These are phyloP conservation scores for Nakazawaea holstii DNA, from an alignment of 805 yeast genomes.

Conservation along the genomic window DNA sequence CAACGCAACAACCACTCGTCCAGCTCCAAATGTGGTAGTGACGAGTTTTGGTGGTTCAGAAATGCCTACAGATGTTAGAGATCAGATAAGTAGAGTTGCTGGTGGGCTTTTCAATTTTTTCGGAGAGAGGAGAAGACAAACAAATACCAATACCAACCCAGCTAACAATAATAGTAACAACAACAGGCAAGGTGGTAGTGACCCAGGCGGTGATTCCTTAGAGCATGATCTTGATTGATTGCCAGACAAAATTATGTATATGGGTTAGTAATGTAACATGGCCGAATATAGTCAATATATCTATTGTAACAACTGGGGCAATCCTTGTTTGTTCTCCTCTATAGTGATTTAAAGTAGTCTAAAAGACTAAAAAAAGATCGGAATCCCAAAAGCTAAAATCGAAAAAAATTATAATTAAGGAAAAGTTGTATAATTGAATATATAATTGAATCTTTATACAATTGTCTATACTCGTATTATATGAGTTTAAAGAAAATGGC, in stretches of 20 bases:
- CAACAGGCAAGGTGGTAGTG: background rate
- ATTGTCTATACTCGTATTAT: background rate
- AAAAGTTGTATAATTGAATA: background rate
- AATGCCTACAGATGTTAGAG: background rate
- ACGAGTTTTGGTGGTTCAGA: background rate
- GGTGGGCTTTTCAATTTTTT: background rate
- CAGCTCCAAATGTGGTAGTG: background rate
- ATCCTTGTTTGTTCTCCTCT: no score
- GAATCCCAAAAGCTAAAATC: background rate
- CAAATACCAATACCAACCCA: background rate
- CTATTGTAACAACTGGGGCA: no score
- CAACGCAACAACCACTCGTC: background rate
- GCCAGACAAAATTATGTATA: background rate
- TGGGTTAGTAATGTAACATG: no score
- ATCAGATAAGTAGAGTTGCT: background rate
- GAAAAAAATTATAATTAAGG: background rate
- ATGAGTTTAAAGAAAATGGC: conserved; percentile 19
- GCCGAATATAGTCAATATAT: no score
- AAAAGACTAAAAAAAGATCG: no score
- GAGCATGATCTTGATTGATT: conserved; percentile 2
- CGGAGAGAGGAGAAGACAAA: background rate
- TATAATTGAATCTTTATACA: background rate
- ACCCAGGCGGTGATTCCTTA: background rate
- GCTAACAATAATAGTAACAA: no score
- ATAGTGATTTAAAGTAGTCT: no score